Evolutionary conservation across 768 basidiomycete species (phyloP).

Genomic region (Mycena sanguinolenta): DNA sequence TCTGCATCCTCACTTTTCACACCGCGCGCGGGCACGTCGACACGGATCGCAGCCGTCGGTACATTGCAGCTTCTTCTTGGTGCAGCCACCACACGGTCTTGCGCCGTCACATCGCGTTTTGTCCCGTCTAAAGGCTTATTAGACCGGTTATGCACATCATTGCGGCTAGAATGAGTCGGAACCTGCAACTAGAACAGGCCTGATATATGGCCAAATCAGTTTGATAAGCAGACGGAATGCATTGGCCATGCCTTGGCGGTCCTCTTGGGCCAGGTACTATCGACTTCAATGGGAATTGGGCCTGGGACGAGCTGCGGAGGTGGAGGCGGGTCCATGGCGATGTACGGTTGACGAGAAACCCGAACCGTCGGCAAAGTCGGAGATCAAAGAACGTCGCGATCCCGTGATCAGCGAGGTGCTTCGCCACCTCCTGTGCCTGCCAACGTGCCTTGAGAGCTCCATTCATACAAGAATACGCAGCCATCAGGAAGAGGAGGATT

Average conservation of each 20-base stretch:
- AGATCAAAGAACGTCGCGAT: constrained; percentile 13
- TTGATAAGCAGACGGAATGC: constrained; percentile 27
- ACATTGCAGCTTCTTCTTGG: constrained; percentile 71
- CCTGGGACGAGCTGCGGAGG: constrained; percentile 4
- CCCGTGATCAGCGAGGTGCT: constrained; percentile 10
- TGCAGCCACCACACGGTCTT: constrained; percentile 72
- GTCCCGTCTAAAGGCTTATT: constrained; percentile 59
- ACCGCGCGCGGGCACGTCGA: constrained; percentile 68
- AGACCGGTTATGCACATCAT: constrained; percentile 28
- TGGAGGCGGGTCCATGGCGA: constrained; percentile 18
- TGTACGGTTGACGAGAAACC: background rate
- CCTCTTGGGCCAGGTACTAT: constrained; percentile 51
- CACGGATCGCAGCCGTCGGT: constrained; percentile 74
- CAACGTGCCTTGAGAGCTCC: too few species aligned
- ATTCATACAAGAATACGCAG: too few species aligned
- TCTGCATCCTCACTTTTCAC: constrained; percentile 50
- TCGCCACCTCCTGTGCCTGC: background rate
- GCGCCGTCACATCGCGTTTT: constrained; percentile 72
- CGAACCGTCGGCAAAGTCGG: background rate
- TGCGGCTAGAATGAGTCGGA: background rate
- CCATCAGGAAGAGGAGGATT: too few species aligned
- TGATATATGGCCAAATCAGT: constrained; percentile 35
- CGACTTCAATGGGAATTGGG: background rate
- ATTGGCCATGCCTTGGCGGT: constrained; percentile 59
- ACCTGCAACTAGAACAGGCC: constrained; percentile 76